Base-by-base conservation (phyloP, 177 flowering plant species). In the Telopea speciosissima region DNA sequence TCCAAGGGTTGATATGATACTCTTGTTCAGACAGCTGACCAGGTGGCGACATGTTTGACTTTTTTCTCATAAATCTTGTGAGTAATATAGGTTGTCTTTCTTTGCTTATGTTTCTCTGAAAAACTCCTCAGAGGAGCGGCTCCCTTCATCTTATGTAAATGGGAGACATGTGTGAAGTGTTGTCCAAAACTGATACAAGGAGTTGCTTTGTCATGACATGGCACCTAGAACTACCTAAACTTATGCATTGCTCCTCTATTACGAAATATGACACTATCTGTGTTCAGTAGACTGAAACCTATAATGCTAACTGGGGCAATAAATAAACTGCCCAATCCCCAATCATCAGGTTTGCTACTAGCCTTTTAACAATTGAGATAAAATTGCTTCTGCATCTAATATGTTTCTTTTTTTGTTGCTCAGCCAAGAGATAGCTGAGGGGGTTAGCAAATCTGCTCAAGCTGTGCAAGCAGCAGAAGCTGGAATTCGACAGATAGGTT, bases 371-470 rank as follows among this genome's bases (percentile, higher is more conserved):
- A 3, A 19, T 7, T 58, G 22, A 49, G 59, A 31, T 33, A 8
- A 33, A 28, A 9, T 23, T 71, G 31, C 28, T 64, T 54, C 63
- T 52, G 62, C 59, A 16, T 63, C 74, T 70, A 40, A 70, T 36
- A 33, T 54, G 12, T 5, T 60, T 56, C 36, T 11, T 72, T 72
- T 59, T 44, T 14, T 31, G 65, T 24, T 77, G 49, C 42, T 72
- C 83, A 93, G 98, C 84, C 98, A 91, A 68, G 97, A 93, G 79
- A 90, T 93, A 78, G 72, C 93, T 42, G 92, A 88, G 74, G 98
- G 98, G 40, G 90, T 93, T 65, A 86, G 54, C 81, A 91, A 91
- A 78, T 93, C 97, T 25, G 78, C 89, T 63, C 88, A 90, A 81
- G 97, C 89, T 68, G 91, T 91, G 71, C 90, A 90, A 79, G 97